A percentile compares a stretch with the other conserved stretches of the same genome.
phyloP scores from a whole-genome alignment of 2,329 filamentous ascomycete species.

The Aspergillus sp. region DNA sequence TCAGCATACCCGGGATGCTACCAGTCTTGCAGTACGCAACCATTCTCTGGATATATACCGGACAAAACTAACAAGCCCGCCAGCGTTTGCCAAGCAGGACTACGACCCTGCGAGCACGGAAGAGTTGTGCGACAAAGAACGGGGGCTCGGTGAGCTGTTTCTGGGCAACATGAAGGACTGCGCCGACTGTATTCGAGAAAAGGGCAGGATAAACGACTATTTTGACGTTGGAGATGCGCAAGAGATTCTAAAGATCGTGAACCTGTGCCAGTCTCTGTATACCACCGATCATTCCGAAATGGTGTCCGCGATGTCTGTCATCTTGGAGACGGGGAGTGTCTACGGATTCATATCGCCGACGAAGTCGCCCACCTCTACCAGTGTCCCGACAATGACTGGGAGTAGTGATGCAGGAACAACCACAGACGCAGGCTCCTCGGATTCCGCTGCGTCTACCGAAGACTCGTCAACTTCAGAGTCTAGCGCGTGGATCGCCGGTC shows the following conservation, averaged over 20 bases:
- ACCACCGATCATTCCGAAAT: neutral
- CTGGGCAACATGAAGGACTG: neutral
- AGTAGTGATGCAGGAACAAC: neutral
- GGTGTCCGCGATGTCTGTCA: neutral
- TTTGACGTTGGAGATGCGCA: neutral
- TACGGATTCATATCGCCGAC: neutral
- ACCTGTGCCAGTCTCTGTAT: neutral
- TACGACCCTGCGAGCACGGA: neutral
- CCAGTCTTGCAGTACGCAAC: neutral
- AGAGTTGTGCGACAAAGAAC: neutral
- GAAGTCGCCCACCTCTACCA: neutral
- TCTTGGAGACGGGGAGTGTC: neutral
- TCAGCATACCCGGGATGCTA: neutral
- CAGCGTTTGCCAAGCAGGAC: neutral
- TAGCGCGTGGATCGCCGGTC: neutral
- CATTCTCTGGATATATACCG: neutral
- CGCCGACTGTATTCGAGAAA: neutral
- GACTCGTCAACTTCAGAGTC: neutral
- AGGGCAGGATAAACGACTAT: neutral
- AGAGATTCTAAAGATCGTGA: neutral
- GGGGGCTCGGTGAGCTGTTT: neutral
- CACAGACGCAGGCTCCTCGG: neutral
- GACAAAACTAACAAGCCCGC: neutral
- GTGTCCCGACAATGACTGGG: neutral
- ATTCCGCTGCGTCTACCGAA: neutral